Conservation (phyloP, 2,329 filamentous ascomycete species). For the Pseudogymnoascus sp. region DNA sequence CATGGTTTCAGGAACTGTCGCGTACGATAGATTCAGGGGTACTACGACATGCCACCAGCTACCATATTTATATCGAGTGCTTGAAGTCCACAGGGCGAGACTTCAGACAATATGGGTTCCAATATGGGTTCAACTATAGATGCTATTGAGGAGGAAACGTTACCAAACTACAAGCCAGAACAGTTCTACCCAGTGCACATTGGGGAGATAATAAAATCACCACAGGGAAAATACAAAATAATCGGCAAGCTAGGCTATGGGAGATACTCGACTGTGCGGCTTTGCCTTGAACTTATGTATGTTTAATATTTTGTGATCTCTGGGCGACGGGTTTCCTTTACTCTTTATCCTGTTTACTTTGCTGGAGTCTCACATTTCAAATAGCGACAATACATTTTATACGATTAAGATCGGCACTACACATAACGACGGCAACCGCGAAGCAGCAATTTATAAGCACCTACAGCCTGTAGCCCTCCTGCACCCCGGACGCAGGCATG, state of each 20-base stretch:
- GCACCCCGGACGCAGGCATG: too few relatives aligned
- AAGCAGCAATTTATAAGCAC: not conserved
- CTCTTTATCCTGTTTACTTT: not conserved
- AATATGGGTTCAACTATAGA: too few relatives aligned
- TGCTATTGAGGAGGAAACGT: too few relatives aligned
- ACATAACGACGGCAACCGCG: not conserved
- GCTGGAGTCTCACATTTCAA: not conserved
- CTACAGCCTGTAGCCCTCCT: not conserved
- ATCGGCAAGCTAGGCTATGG: slow-evolving; percentile 39
- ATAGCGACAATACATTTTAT: not conserved
- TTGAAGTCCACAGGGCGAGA: too few relatives aligned
- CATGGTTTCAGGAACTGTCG: not conserved
- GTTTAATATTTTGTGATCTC: not conserved
- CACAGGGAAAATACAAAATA: not conserved
- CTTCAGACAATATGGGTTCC: too few relatives aligned
- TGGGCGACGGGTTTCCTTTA: not conserved
- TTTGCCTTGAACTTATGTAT: slow-evolving; percentile 28
- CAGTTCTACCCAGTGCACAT: not conserved
- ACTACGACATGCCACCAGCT: not conserved
- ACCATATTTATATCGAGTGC: too few relatives aligned
- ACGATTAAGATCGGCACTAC: not conserved
- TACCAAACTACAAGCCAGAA: not conserved
- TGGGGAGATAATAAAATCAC: not conserved
- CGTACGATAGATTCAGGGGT: not conserved
- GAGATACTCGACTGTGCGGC: slow-evolving; percentile 36